phyloP scores from a whole-genome alignment of 306 rosid species.

The Cicer chorassanicum region DNA sequence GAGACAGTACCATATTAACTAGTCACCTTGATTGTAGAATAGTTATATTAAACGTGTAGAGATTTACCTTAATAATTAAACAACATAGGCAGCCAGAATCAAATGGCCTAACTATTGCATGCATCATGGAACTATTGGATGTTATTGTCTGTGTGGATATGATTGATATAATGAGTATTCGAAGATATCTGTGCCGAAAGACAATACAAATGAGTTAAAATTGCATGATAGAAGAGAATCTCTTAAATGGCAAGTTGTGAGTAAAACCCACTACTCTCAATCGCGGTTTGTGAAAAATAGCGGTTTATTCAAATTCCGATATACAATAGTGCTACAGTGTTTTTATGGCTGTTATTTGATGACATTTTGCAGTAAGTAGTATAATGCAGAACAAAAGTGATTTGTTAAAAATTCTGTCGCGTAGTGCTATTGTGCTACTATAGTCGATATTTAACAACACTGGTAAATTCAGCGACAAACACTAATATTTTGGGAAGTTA shows the following conservation, averaged over 20 bases:
- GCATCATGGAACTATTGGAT: background rate
- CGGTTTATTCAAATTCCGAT: too few species aligned
- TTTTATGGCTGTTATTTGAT: too few species aligned
- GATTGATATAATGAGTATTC: background rate
- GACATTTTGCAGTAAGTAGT: too few species aligned
- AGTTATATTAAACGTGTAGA: background rate
- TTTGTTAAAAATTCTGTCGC: too few species aligned
- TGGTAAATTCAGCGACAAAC: too few species aligned
- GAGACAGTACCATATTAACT: background rate
- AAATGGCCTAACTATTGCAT: conserved; percentile 6
- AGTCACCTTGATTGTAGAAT: background rate
- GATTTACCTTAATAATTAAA: background rate
- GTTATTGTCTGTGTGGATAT: background rate
- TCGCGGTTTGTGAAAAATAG: too few species aligned
- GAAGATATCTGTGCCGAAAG: background rate
- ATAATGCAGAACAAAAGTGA: too few species aligned
- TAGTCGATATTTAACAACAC: too few species aligned
- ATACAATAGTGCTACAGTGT: too few species aligned
- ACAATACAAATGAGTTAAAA: background rate
- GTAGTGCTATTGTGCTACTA: too few species aligned
- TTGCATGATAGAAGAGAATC: background rate
- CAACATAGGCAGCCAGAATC: conserved; percentile 25
- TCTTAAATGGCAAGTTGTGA: background rate
- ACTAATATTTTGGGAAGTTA: too few species aligned
- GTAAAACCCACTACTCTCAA: background rate